Evolutionary conservation across 2,329 filamentous ascomycete species (phyloP).

Genomic region (Camillea tinctor): DNA sequence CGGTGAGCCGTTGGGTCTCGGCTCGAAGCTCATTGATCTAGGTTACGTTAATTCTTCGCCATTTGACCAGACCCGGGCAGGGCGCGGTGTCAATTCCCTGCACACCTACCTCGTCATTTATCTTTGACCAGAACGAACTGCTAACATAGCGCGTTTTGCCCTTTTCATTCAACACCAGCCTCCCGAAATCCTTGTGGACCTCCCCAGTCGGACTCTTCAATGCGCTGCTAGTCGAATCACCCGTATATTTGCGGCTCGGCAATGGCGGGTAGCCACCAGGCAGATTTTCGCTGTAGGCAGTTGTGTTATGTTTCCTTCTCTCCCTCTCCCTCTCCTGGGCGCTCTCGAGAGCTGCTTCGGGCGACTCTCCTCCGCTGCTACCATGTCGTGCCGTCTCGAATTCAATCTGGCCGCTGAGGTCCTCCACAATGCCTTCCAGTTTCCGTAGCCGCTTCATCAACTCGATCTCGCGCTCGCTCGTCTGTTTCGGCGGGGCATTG

Average conservation of each 20-base stretch:
- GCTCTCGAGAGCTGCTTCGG: constrained; percentile 34
- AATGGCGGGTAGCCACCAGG: constrained; percentile 16
- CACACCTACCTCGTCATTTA: constrained; percentile 66
- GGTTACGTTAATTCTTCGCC: constrained; percentile 4
- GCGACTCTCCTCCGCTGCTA: constrained; percentile 37
- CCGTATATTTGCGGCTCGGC: constrained; percentile 19
- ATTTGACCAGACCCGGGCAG: constrained; percentile 1
- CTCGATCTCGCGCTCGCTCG: constrained; percentile 64
- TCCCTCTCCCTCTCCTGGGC: constrained; percentile 23
- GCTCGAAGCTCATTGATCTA: constrained; percentile 41
- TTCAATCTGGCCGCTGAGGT: constrained; percentile 64
- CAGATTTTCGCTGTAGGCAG: constrained; percentile 20
- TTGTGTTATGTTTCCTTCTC: constrained; percentile 21
- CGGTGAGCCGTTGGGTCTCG: constrained; percentile 48
- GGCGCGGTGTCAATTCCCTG: background rate
- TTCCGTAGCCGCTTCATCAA: constrained; percentile 70
- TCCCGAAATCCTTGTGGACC: constrained; percentile 58
- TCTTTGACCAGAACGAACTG: constrained; percentile 72
- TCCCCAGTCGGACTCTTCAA: constrained; percentile 32
- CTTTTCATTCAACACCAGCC: constrained; percentile 67
- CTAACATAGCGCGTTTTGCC: constrained; percentile 72
- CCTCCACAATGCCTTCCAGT: constrained; percentile 73
- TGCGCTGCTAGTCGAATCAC: constrained; percentile 27
- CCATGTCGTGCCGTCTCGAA: constrained; percentile 45
- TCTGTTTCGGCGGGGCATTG: constrained; percentile 58